Percentiles rank a stretch among this genome's conserved stretches.
Evolutionary conservation across 169 alveolate genomes (phyloP).

Genomic region (Cryptosporidium bovis): DNA sequence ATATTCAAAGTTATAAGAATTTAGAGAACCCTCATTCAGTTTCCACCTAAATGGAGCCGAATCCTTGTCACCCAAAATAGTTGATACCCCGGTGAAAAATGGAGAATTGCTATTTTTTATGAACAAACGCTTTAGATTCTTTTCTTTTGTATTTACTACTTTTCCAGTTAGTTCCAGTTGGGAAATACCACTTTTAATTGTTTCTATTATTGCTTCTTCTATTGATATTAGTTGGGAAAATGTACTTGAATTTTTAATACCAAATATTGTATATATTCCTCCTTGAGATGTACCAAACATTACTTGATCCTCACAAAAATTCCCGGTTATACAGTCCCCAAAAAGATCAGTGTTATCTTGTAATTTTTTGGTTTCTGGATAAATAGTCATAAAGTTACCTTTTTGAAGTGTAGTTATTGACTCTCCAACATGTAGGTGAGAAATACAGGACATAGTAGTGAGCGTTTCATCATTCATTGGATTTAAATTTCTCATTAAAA

Average conservation of each 20-base stretch:
- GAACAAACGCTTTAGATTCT: conserved; percentile 10
- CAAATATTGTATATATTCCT: conserved; percentile 20
- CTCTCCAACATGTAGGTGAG: conserved; percentile 70
- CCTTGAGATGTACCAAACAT: conserved; percentile 69
- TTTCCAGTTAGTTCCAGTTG: conserved; percentile 6
- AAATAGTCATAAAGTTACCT: conserved; percentile 39
- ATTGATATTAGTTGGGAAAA: conserved; percentile 31
- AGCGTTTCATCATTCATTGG: conserved; percentile 60
- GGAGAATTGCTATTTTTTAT: conserved; percentile 29
- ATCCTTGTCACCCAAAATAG: conserved; percentile 31
- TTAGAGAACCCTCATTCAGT: conserved; percentile 8
- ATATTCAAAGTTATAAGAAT: conserved; percentile 57
- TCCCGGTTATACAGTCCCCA: conserved; percentile 17
- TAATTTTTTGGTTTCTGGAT: conserved; percentile 16
- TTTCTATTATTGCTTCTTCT: conserved; percentile 59
- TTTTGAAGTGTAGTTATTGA: conserved; percentile 39
- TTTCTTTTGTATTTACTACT: not conserved
- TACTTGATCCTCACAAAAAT: conserved; percentile 36
- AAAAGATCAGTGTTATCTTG: not conserved
- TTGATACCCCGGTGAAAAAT: conserved; percentile 24
- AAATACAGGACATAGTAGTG: conserved; percentile 44
- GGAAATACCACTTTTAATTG: conserved; percentile 11
- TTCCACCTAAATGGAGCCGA: conserved; percentile 49
- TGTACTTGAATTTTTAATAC: conserved; percentile 21
- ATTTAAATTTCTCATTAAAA: conserved; percentile 20